Evolutionary conservation across 1,139 yeast species (phyloP), one percentile per base, ranked within the genome.

Genomic region (Kodamaea anthophila): DNA sequence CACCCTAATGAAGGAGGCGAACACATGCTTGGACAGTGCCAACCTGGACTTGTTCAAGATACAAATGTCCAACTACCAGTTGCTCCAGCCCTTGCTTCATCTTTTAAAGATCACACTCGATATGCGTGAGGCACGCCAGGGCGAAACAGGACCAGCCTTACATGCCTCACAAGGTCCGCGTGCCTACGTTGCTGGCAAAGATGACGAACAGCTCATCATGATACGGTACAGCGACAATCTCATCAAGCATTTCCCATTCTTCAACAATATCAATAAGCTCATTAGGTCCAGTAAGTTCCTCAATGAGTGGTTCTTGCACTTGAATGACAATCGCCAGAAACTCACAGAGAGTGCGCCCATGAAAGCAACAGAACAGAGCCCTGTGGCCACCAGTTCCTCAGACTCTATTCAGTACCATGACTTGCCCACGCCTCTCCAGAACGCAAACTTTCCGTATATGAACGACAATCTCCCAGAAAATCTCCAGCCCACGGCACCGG

Each of bases 11-110:
- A 44, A 35, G 11, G 37, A 39, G 12, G 44, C 58, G 23, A 56
- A 51, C 34, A 26, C 36, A 4, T 32, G 43, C 10, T 42, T 61
- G 20, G 42, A 43, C n/a, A 30, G 21, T 9, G 43, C 46, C 4
- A 51, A 49, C 35, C 45, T 45, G 26, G 60, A 58, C 24, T 33
- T 51, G 18, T 47, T 54, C 33, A 53, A 55, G 31, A 44, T 60
- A 3, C 54, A 55, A 30, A 47, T 60, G 38, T 51, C 62, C 21
- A 60, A 59, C 35, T 58, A 52, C 39, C 64, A 60, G 33, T 34
- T 60, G 15, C 40, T 60, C 13, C 64, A 62, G 18, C 65, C 60
- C 21, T 43, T 62, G 26, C 41, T 62, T 13, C 67, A 60, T 33
- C 37, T 60, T 13, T 40, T 62, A 24, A 58, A 55, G 36, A 43